Conservation (phyloP, 2,329 filamentous ascomycete genomes). For the Claviceps sp. region DNA sequence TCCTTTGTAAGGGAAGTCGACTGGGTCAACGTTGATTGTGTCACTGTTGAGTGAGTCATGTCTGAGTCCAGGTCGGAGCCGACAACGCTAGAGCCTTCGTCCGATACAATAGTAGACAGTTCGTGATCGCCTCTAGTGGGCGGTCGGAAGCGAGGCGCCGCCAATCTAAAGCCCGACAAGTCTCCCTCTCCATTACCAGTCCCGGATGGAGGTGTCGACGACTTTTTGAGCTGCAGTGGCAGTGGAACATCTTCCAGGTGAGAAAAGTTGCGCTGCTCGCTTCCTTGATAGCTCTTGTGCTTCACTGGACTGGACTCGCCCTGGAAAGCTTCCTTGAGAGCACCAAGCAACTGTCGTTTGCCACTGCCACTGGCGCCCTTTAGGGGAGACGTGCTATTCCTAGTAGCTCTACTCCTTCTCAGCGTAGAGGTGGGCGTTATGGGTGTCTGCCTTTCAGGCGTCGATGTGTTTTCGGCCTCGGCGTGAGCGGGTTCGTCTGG, state of each 20-base stretch:
- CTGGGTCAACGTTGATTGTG: slow-evolving; percentile 41
- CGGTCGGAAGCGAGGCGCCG: slow-evolving; percentile 25
- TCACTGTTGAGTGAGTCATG: slow-evolving; percentile 34
- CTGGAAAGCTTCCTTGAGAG: slow-evolving; percentile 47
- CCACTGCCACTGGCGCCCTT: slow-evolving; percentile 34
- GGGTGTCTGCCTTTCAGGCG: slow-evolving; percentile 14
- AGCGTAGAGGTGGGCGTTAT: slow-evolving; percentile 27
- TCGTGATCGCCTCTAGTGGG: slow-evolving; percentile 43
- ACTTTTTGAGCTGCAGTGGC: slow-evolving; percentile 3
- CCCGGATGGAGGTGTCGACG: not conserved
- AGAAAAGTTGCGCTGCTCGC: slow-evolving; percentile 25
- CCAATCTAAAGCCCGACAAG: slow-evolving; percentile 12
- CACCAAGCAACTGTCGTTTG: slow-evolving; percentile 38
- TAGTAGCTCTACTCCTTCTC: slow-evolving; percentile 43
- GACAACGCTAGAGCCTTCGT: slow-evolving; percentile 30
- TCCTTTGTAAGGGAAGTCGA: slow-evolving; percentile 35
- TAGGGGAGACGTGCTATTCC: slow-evolving; percentile 32
- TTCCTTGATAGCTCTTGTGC: slow-evolving; percentile 35
- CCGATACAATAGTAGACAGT: slow-evolving; percentile 44
- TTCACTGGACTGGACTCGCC: slow-evolving; percentile 42
- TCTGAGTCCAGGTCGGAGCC: slow-evolving; percentile 38
- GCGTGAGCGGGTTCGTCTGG: not conserved
- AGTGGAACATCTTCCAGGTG: slow-evolving; percentile 12
- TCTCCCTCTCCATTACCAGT: not conserved
- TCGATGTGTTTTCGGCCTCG: slow-evolving; percentile 9